Conservation (phyloP, 768 basidiomycete species). For the Trametes sanguinea region DNA sequence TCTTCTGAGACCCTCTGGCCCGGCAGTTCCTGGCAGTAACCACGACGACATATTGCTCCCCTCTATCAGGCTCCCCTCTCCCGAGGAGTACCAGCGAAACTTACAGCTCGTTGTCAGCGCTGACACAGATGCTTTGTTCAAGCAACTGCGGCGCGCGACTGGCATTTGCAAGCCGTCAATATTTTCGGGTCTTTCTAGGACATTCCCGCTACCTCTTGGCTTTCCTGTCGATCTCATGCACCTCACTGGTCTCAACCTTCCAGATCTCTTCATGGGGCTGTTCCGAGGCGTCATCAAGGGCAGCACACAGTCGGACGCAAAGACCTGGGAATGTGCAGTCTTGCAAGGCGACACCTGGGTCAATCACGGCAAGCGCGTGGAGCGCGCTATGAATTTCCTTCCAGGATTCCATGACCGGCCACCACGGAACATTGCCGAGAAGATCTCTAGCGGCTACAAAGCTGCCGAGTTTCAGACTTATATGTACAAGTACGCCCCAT, state of each 20-base stretch:
- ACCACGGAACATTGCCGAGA: slow-evolving; percentile 43
- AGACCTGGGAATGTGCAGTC: slow-evolving; percentile 36
- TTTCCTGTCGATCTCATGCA: slow-evolving; percentile 45
- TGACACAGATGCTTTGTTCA: slow-evolving; percentile 28
- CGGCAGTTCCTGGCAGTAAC: slow-evolving; percentile 27
- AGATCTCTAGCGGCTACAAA: slow-evolving; percentile 16
- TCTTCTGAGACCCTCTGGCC: slow-evolving; percentile 29
- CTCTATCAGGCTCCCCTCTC: background rate
- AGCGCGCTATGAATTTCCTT: slow-evolving; percentile 34
- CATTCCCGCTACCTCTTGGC: slow-evolving; percentile 10
- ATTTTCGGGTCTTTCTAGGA: slow-evolving; percentile 32
- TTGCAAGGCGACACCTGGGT: slow-evolving; percentile 8
- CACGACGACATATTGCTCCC: slow-evolving; percentile 32
- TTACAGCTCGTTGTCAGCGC: slow-evolving; percentile 44
- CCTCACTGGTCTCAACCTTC: slow-evolving; percentile 38
- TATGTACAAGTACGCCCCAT: too few relatives aligned
- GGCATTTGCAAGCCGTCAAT: slow-evolving; percentile 41
- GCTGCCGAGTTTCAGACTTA: too few relatives aligned
- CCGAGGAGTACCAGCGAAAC: background rate
- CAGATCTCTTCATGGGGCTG: slow-evolving; percentile 36
- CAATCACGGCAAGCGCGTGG: slow-evolving; percentile 26
- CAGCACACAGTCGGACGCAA: slow-evolving; percentile 22
- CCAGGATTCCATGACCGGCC: slow-evolving; percentile 43
- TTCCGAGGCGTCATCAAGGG: slow-evolving; percentile 35
- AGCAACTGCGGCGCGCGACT: slow-evolving; percentile 34